Conservation (phyloP, 306 rosid genomes). For the Oxytropis ochrocephala region DNA sequence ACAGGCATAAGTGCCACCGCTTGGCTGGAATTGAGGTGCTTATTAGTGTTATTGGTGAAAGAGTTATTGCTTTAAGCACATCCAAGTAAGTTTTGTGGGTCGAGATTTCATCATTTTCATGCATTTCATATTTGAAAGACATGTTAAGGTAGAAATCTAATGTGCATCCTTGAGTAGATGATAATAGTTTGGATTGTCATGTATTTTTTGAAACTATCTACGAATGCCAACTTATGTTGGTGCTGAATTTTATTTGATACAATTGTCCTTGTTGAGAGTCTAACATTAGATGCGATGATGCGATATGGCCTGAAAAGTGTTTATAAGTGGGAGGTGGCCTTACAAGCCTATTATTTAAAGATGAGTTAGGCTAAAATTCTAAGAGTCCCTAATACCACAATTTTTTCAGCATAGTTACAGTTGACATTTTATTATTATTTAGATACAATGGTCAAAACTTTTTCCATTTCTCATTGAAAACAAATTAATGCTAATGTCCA, state of each 20-base stretch:
- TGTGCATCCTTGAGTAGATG: neutral
- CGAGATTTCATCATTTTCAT: neutral
- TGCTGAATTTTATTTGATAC: neutral
- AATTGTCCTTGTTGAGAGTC: too few relatives aligned
- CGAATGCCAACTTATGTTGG: neutral
- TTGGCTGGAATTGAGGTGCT: conserved; percentile 85
- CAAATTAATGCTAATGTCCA: too few relatives aligned
- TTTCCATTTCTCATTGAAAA: too few relatives aligned
- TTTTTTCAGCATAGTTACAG: too few relatives aligned
- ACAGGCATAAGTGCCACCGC: conserved; percentile 78
- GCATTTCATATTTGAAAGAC: neutral
- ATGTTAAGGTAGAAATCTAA: neutral
- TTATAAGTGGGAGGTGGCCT: too few relatives aligned
- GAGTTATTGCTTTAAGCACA: conserved; percentile 77
- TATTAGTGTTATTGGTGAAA: conserved; percentile 55
- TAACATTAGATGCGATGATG: too few relatives aligned
- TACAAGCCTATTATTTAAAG: too few relatives aligned
- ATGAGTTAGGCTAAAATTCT: too few relatives aligned
- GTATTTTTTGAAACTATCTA: neutral
- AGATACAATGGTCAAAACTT: too few relatives aligned
- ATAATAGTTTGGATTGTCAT: neutral
- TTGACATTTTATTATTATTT: too few relatives aligned
- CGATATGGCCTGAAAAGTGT: too few relatives aligned
- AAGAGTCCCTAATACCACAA: too few relatives aligned
- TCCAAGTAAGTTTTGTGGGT: conserved; percentile 54